Evolutionary conservation across 352 stramenopile species (phyloP).

Genomic region (Aphanomyces stellatus): DNA sequence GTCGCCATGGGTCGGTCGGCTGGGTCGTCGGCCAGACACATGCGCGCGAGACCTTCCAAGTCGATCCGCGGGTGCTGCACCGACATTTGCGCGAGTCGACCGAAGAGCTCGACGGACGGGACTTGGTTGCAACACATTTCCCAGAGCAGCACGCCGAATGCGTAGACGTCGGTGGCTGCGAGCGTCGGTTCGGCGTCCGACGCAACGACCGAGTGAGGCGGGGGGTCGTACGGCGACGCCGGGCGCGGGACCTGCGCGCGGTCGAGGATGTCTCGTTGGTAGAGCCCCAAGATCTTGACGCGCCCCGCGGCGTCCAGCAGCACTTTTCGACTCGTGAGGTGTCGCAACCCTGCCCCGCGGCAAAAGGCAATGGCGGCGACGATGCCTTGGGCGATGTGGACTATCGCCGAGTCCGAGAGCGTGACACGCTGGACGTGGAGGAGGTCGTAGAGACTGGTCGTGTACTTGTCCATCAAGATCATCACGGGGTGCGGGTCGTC

Average conservation of each 20-base stretch:
- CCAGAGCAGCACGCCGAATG: constrained; percentile 56
- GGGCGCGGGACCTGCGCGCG: constrained; percentile 21
- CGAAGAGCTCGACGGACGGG: constrained; percentile 45
- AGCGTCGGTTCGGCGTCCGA: neutral
- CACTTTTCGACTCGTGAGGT: constrained; percentile 61
- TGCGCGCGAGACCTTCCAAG: neutral
- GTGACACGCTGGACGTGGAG: constrained; percentile 38
- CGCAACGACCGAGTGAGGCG: neutral
- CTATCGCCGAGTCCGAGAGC: constrained; percentile 34
- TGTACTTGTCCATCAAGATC: constrained; percentile 37
- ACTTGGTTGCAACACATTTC: constrained; percentile 55
- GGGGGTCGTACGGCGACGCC: constrained; percentile 19
- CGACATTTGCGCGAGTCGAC: constrained; percentile 31
- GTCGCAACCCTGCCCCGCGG: constrained; percentile 32
- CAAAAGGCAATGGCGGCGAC: constrained; percentile 32
- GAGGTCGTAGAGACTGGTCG: constrained; percentile 43
- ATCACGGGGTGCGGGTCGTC: constrained; percentile 13
- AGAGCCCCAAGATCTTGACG: constrained; percentile 33
- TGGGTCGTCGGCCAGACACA: neutral
- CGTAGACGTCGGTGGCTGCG: constrained; percentile 38
- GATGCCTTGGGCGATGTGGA: constrained; percentile 36
- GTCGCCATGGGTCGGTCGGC: neutral
- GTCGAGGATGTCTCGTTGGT: constrained; percentile 20
- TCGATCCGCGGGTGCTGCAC: neutral
- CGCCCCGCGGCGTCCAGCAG: constrained; percentile 32